These are phyloP conservation scores for Botrytis cinerea DNA, from an alignment of 2,329 filamentous ascomycete species.

Conservation along the genomic window DNA sequence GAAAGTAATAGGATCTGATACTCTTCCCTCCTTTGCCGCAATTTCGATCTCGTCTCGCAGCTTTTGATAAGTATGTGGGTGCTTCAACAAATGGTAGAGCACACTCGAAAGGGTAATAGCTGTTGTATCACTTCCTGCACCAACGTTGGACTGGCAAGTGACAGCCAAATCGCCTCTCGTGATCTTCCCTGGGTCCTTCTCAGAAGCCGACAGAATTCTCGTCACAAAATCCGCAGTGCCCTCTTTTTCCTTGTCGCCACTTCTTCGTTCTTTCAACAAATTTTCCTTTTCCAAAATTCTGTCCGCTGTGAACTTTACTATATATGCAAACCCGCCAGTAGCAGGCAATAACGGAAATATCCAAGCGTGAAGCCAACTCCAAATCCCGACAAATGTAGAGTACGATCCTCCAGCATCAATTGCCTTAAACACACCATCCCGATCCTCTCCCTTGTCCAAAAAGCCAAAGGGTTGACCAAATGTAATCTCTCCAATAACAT, in stretches of 20 bases:
- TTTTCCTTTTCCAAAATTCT: conserved; percentile 31
- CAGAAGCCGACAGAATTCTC: conserved; percentile 46
- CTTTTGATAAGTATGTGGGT: conserved; percentile 33
- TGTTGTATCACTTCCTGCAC: conserved; percentile 50
- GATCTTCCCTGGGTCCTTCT: conserved; percentile 40
- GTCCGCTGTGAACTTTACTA: conserved; percentile 28
- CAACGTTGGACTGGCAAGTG: conserved; percentile 34
- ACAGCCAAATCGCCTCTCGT: conserved; percentile 40
- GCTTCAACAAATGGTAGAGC: conserved; percentile 49
- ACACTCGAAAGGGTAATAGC: conserved; percentile 50
- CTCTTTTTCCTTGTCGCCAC: conserved; percentile 16
- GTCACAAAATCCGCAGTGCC: conserved; percentile 45
- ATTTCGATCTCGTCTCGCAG: conserved; percentile 43
- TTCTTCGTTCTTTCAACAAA: conserved; percentile 28
- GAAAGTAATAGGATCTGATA: conserved; percentile 43
- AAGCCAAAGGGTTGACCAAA: conserved; percentile 48
- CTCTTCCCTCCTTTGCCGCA: conserved; percentile 25
- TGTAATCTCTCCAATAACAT: conserved; percentile 55
- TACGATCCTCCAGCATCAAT: conserved; percentile 45
- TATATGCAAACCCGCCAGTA: conserved; percentile 30
- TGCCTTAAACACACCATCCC: conserved; percentile 46
- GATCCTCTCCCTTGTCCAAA: conserved; percentile 49
- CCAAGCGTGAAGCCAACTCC: conserved; percentile 44
- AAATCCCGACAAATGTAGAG: conserved; percentile 47
- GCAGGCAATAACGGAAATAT: conserved; percentile 40